Conservation (phyloP, 768 basidiomycete species). For the Paxillus rubicundulus region DNA sequence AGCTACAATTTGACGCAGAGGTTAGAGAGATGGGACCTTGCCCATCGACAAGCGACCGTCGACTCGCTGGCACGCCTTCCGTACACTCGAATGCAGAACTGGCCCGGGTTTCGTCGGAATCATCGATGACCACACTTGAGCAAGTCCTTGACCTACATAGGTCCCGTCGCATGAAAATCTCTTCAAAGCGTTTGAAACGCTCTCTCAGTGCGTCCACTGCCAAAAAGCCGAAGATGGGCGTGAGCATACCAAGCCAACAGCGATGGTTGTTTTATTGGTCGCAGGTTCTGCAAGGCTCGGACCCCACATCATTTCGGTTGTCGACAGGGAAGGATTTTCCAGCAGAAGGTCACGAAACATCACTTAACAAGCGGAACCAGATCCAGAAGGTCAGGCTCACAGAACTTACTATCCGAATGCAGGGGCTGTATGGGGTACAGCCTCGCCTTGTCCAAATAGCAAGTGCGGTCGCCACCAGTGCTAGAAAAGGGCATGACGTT, state of each 20-base stretch:
- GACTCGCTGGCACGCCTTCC: background rate
- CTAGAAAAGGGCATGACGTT: constrained; percentile 36
- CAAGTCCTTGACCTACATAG: constrained; percentile 69
- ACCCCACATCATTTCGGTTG: constrained; percentile 50
- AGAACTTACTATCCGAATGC: constrained; percentile 58
- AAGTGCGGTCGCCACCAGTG: constrained; percentile 49
- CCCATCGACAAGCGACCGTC: background rate
- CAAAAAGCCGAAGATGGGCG: constrained; percentile 50
- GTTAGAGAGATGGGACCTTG: background rate
- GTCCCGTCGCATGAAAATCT: constrained; percentile 60
- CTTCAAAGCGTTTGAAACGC: background rate
- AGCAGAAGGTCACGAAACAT: constrained; percentile 9
- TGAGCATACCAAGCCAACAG: constrained; percentile 79
- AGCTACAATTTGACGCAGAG: background rate
- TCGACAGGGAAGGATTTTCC: background rate
- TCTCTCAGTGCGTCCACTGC: constrained; percentile 16
- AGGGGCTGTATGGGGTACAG: constrained; percentile 50
- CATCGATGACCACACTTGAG: constrained; percentile 39
- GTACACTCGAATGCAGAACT: constrained; percentile 3
- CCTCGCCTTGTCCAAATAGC: constrained; percentile 55
- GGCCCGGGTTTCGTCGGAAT: constrained; percentile 16
- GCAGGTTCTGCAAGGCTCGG: constrained; percentile 53
- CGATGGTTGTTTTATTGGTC: constrained; percentile 82
- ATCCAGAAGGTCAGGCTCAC: constrained; percentile 53
- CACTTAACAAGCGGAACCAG: constrained; percentile 6